These are phyloP conservation scores for Colletotrichum australisinense DNA, from an alignment of 2,329 filamentous ascomycete species.

Conservation along the genomic window DNA sequence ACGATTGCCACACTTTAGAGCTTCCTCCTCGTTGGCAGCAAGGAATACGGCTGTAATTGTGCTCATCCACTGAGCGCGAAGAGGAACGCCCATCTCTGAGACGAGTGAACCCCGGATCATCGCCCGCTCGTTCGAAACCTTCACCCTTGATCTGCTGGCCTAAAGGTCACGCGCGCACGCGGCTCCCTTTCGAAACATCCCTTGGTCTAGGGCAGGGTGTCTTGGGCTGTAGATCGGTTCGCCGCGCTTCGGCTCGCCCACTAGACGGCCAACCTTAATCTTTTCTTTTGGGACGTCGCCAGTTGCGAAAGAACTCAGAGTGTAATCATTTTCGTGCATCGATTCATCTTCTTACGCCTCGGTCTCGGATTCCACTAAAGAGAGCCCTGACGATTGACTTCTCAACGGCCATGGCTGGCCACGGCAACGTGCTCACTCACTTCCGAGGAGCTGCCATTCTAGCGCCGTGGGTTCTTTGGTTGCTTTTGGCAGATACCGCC, in stretches of 20 bases:
- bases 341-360: not conserved
- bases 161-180: slow-evolving; percentile 22
- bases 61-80: slow-evolving; percentile 8
- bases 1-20: not conserved
- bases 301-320: not conserved
- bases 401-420: slow-evolving; percentile 27
- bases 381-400: not conserved
- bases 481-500: slow-evolving; percentile 62
- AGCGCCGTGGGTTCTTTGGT: slow-evolving; percentile 63
- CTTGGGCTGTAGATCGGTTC: slow-evolving; percentile 12
- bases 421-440: slow-evolving; percentile 44
- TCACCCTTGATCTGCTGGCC: not conserved
- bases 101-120: slow-evolving; percentile 31
- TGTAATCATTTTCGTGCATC: not conserved
- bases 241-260: slow-evolving; percentile 11
- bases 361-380: slow-evolving; percentile 15
- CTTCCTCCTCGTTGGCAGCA: not conserved
- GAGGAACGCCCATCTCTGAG: slow-evolving; percentile 4
- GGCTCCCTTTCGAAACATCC: slow-evolving; percentile 33
- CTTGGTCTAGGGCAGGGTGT: slow-evolving; percentile 5
- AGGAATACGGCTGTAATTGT: not conserved
- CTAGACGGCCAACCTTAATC: slow-evolving; percentile 9
- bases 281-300: slow-evolving; percentile 2
- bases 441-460: slow-evolving; percentile 56
- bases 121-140: slow-evolving; percentile 14